Evolutionary conservation across 495 filamentous ascomycete species (phyloP), one percentile per base, ranked within the genome.

Genomic region (Xylaria bambusicola): DNA sequence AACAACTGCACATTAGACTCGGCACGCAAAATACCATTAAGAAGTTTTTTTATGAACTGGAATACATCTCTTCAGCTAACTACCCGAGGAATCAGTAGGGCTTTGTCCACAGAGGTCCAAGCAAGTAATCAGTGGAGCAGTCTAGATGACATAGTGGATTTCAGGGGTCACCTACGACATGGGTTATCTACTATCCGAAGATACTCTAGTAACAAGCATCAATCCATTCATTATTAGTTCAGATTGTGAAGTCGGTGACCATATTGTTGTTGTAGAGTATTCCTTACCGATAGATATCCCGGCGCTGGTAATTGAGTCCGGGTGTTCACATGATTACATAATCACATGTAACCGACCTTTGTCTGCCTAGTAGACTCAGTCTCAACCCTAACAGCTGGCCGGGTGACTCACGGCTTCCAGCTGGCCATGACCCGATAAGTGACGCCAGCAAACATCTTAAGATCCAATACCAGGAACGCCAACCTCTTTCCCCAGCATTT

Each of bases 371-470:
- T n/a, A n/a, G n/a, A n/a, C 26, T 35, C 15, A 9, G 27, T 60
- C 26, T 31, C 51, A 35, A 29, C 6, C 20, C 17, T n/a, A 20
- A 13, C 6, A 26, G 24, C 27, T 46, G 10, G 10, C 53, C 27
- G 53, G 18, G 41, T 56, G 53, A 56, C 53, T 56, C 53, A 56
- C 29, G 20, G 6, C 20, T 46, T 35, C 27, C 2, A 44, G 17
- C 10, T 17, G 20, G 40, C 38, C 33, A 41, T 21, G 36, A 4
- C 18, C n/a, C 36, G 13, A 15, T 38, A 38, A n/a, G n/a, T n/a
- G n/a, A n/a, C n/a, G n/a, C n/a, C n/a, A n/a, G n/a, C n/a, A n/a
- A n/a, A n/a, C n/a, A n/a, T n/a, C n/a, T n/a, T n/a, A n/a, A n/a
- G n/a, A n/a, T n/a, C n/a, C n/a, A n/a, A n/a, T n/a, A n/a, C n/a